These are phyloP conservation scores for Cornus suecica DNA, from an alignment of 148 eudicot species.

Conservation along the genomic window DNA sequence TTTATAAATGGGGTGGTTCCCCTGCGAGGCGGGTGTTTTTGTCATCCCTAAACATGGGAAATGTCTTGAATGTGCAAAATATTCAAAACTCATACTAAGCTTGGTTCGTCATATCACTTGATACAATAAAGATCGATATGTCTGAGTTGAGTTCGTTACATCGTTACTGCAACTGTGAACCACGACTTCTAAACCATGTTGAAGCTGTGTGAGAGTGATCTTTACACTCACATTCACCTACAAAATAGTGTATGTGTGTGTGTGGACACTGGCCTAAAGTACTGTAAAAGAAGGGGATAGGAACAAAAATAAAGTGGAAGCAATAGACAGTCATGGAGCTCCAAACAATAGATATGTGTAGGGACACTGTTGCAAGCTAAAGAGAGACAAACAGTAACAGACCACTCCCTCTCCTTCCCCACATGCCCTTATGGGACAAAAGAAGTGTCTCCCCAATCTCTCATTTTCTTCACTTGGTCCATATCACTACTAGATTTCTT, in stretches of 20 bases:
- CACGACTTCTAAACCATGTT: too few species aligned
- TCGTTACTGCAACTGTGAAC: too few species aligned
- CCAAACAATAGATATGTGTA: slow-evolving; percentile 5
- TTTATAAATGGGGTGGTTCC: too few species aligned
- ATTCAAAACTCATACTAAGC: too few species aligned
- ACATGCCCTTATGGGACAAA: slow-evolving; percentile 22
- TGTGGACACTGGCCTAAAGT: neutral
- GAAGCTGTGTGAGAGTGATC: too few species aligned
- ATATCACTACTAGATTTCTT: slow-evolving; percentile 22
- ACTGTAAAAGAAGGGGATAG: neutral
- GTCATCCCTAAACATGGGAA: too few species aligned
- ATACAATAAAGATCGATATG: too few species aligned
- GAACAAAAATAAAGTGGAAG: neutral
- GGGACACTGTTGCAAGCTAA: slow-evolving; percentile 21
- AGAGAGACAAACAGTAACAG: slow-evolving; percentile 33
- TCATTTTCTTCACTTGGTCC: slow-evolving; percentile 23
- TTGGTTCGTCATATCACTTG: too few species aligned
- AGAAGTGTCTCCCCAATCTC: slow-evolving; percentile 20
- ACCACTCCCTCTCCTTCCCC: slow-evolving; percentile 27
- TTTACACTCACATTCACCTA: too few species aligned
- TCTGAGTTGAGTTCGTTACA: too few species aligned
- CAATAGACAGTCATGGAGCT: slow-evolving; percentile 1
- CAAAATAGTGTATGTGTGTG: neutral
- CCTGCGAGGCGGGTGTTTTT: too few species aligned
- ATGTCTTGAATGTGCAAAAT: too few species aligned